Percentiles rank a stretch among this genome's conserved stretches.
phyloP scores from a whole-genome alignment of 202 grass and related monocot species.

The Digitaria exilis region DNA sequence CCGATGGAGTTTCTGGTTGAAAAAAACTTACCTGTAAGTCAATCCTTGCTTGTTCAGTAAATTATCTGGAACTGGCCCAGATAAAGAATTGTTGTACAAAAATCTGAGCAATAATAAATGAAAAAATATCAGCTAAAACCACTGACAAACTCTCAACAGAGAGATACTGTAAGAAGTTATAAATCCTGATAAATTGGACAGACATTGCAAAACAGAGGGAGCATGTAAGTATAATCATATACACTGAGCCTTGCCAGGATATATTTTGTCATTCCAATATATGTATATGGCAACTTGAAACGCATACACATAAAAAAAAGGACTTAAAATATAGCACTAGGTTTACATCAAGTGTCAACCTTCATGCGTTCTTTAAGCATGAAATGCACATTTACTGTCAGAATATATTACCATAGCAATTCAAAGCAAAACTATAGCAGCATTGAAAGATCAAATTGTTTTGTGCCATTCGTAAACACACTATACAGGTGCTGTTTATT shows the following conservation, averaged over 20 bases:
- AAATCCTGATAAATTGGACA: neutral
- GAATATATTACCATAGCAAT: neutral
- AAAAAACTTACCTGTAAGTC: conserved; percentile 58
- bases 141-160: neutral
- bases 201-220: neutral
- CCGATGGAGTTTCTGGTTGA: neutral
- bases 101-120: conserved; percentile 60
- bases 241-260: neutral
- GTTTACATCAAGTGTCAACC: neutral
- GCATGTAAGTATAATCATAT: neutral
- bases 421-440: neutral
- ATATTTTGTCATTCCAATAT: neutral
- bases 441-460: neutral
- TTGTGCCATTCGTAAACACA: neutral
- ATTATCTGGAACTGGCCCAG: conserved; percentile 73
- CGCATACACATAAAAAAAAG: neutral
- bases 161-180: conserved; percentile 3
- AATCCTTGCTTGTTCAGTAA: conserved; percentile 59
- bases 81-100: conserved; percentile 73
- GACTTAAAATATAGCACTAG: neutral
- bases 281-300: neutral
- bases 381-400: neutral
- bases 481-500: neutral
- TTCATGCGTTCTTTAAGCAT: neutral
- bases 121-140: conserved; percentile 14